Evolutionary conservation across 345 rosid species (phyloP).

Genomic region (Euphorbia peplus): DNA sequence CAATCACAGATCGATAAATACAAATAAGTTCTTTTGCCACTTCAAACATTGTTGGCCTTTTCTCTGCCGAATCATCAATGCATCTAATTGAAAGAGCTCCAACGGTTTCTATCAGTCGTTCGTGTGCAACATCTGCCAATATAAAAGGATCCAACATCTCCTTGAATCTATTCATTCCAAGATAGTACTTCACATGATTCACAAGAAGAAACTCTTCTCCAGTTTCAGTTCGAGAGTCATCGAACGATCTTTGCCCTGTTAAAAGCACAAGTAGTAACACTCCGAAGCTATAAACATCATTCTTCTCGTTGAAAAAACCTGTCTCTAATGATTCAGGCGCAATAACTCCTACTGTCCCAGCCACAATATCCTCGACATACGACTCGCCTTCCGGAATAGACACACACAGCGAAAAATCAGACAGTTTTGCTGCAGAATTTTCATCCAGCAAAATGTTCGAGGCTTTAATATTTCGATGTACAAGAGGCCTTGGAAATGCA

Average conservation of each 20-base stretch:
- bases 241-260: not conserved
- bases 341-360: not conserved
- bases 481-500: conserved; percentile 23
- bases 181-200: not conserved
- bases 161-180: not conserved
- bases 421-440: conserved; percentile 13
- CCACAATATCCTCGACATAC: not conserved
- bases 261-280: conserved; percentile 16
- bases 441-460: conserved; percentile 2
- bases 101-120: conserved; percentile 9
- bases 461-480: conserved; percentile 4
- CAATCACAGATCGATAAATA: not conserved
- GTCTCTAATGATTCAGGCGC: conserved; percentile 8
- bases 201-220: not conserved
- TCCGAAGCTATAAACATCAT: conserved; percentile 27
- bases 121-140: conserved; percentile 1
- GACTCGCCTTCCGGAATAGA: conserved; percentile 28
- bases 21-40: conserved; percentile 18
- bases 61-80: not conserved
- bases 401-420: conserved; percentile 3
- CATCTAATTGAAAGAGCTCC: not conserved
- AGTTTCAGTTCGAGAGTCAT: not conserved
- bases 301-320: conserved; percentile 22
- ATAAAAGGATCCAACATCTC: conserved; percentile 18
- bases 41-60: conserved; percentile 21